phyloP scores from a whole-genome alignment of 139 green algal genomes.

The Tetraselmis chui region DNA sequence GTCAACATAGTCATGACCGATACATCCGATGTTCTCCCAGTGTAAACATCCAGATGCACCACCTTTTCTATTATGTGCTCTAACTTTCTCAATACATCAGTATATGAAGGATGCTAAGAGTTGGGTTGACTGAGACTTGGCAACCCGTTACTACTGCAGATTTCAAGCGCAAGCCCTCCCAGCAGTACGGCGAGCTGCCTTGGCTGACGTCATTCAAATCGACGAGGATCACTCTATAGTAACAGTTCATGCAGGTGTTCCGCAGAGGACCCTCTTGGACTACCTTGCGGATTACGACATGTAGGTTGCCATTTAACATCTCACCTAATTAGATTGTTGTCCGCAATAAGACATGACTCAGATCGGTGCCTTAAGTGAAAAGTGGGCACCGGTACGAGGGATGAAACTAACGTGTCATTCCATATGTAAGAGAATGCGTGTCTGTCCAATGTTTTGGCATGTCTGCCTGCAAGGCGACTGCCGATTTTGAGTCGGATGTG shows the following conservation, averaged over 20 bases:
- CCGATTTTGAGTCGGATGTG: too few relatives aligned
- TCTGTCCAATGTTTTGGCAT: too few relatives aligned
- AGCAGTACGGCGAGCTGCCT: neutral
- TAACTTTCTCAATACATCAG: neutral
- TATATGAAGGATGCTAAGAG: neutral
- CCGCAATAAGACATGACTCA: too few relatives aligned
- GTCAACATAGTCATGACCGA: slow-evolving; percentile 61
- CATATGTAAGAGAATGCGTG: too few relatives aligned
- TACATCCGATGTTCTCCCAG: slow-evolving; percentile 20
- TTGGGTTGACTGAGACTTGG: slow-evolving; percentile 2
- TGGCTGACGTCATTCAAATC: slow-evolving; percentile 31
- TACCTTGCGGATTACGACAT: slow-evolving; percentile 73
- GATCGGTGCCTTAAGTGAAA: slow-evolving; percentile 1
- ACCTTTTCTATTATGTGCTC: neutral
- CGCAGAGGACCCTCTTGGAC: slow-evolving; percentile 59
- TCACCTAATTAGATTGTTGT: neutral
- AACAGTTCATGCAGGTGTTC: slow-evolving; percentile 59
- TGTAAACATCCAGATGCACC: slow-evolving; percentile 10
- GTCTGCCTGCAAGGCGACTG: too few relatives aligned
- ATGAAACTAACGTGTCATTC: neutral
- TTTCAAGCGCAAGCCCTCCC: neutral
- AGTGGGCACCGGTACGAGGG: neutral
- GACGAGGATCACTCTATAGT: slow-evolving; percentile 57
- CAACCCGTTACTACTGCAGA: slow-evolving; percentile 21
- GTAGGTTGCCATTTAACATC: neutral